Conservation (phyloP, 2,329 filamentous ascomycete genomes). For the Microcyclosporella mali region DNA sequence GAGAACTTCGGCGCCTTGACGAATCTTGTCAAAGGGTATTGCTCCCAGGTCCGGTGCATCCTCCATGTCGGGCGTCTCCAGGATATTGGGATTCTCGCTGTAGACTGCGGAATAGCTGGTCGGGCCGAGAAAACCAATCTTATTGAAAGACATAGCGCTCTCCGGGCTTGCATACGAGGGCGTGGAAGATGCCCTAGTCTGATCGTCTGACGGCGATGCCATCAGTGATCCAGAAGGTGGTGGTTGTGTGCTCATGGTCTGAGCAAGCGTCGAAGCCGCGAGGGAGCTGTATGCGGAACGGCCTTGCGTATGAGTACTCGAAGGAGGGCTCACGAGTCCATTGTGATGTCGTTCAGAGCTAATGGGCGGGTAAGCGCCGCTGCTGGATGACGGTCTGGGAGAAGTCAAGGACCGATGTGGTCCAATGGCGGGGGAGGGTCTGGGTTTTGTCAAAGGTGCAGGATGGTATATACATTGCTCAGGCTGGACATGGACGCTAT, state of each 20-base stretch:
- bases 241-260: conserved; percentile 6
- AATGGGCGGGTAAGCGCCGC: conserved; percentile 9
- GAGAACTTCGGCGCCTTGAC: conserved; percentile 30
- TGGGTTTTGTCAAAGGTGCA: conserved; percentile 27
- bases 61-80: conserved; percentile 21
- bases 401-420: conserved; percentile 12
- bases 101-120: conserved; percentile 32
- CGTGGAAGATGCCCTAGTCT: conserved; percentile 14
- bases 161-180: conserved; percentile 18
- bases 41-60: conserved; percentile 22
- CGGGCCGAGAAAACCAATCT: conserved; percentile 29
- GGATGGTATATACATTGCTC: conserved; percentile 33
- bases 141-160: conserved; percentile 22
- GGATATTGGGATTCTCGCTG: conserved; percentile 26
- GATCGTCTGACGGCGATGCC: conserved; percentile 10
- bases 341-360: conserved; percentile 1
- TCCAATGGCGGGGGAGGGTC: conserved; percentile 9
- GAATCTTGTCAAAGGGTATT: conserved; percentile 26
- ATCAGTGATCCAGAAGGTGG: conserved; percentile 7
- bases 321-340: conserved; percentile 16
- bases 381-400: conserved; percentile 6
- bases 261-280: conserved; percentile 5
- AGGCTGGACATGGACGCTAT: conserved; percentile 3
- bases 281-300: conserved; percentile 8
- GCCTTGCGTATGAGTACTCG: conserved; percentile 13